Percentiles rank a stretch among this genome's conserved stretches.
Conservation (phyloP, 495 filamentous ascomycete species). For the Pyrenula aspistea region DNA sequence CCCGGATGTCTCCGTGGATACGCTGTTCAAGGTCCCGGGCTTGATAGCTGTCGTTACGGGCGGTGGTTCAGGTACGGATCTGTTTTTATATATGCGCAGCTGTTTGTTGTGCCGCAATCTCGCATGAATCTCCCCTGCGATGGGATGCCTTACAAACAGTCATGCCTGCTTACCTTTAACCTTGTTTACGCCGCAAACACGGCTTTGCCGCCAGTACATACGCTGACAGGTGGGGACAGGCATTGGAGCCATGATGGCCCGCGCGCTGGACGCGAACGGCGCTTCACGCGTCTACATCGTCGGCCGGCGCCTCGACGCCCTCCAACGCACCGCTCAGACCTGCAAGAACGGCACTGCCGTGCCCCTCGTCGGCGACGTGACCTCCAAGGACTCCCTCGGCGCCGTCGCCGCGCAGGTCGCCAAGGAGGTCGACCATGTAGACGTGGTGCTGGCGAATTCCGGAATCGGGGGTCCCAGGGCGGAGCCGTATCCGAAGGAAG, state of each 20-base stretch:
- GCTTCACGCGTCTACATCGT: conserved; percentile 59
- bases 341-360: conserved; percentile 20
- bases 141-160: too few species aligned
- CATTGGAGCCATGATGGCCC: conserved; percentile 53
- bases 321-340: conserved; percentile 30
- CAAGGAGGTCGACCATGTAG: conserved; percentile 33
- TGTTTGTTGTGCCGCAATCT: too few species aligned
- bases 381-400: conserved; percentile 24
- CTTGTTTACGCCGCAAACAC: too few species aligned
- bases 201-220: too few species aligned
- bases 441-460: conserved; percentile 55
- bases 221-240: too few species aligned
- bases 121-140: too few species aligned
- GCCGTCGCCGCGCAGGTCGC: conserved; percentile 18
- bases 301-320: conserved; percentile 41
- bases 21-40: conserved; percentile 44
- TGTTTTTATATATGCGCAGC: too few species aligned
- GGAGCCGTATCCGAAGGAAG: conserved; percentile 1
- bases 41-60: conserved; percentile 52
- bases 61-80: conserved; percentile 42
- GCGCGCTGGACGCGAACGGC: conserved; percentile 49
- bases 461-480: conserved; percentile 28
- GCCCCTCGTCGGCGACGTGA: conserved; percentile 27
- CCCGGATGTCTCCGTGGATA: neutral
- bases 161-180: too few species aligned